Evolutionary conservation across 768 basidiomycete species (phyloP).

Genomic region (Pleurotus eryngii): DNA sequence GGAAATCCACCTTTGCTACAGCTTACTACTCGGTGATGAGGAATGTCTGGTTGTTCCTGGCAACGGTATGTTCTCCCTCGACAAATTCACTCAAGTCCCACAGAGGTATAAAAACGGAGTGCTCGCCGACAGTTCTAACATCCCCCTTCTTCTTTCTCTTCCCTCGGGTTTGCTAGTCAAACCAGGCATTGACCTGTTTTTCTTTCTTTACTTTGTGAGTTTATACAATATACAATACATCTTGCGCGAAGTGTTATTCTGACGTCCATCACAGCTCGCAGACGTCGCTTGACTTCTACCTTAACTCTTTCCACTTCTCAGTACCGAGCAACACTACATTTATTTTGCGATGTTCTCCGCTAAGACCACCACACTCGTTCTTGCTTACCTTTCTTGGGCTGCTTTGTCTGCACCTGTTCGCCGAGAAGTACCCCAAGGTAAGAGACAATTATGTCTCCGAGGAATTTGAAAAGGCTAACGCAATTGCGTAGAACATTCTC

Average conservation of each 20-base stretch:
- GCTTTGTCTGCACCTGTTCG: slow-evolving; percentile 41
- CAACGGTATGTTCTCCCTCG: too few relatives aligned
- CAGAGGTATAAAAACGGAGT: neutral
- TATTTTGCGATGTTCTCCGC: slow-evolving; percentile 29
- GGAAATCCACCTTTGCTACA: neutral
- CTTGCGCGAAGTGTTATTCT: neutral
- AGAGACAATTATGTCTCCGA: neutral
- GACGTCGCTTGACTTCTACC: slow-evolving; percentile 23
- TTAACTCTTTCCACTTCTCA: slow-evolving; percentile 19
- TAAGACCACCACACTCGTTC: slow-evolving; percentile 30
- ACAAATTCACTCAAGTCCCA: too few relatives aligned
- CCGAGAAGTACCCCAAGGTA: slow-evolving; percentile 67
- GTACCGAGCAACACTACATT: slow-evolving; percentile 15
- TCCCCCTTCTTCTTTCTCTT: slow-evolving; percentile 17
- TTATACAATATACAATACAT: slow-evolving; percentile 25
- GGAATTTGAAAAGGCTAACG: slow-evolving; percentile 2
- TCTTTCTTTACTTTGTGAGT: slow-evolving; percentile 25
- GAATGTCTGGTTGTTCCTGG: too few relatives aligned
- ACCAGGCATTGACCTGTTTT: slow-evolving; percentile 49
- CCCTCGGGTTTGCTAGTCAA: slow-evolving; percentile 40
- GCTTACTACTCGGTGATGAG: neutral
- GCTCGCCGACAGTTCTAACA: too few relatives aligned
- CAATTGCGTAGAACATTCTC: slow-evolving; percentile 52
- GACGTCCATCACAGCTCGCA: slow-evolving; percentile 19
- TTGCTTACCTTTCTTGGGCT: slow-evolving; percentile 31